Evolutionary conservation across 345 rosid genomes (phyloP).

Genomic region (Rubroshorea leprosula): DNA sequence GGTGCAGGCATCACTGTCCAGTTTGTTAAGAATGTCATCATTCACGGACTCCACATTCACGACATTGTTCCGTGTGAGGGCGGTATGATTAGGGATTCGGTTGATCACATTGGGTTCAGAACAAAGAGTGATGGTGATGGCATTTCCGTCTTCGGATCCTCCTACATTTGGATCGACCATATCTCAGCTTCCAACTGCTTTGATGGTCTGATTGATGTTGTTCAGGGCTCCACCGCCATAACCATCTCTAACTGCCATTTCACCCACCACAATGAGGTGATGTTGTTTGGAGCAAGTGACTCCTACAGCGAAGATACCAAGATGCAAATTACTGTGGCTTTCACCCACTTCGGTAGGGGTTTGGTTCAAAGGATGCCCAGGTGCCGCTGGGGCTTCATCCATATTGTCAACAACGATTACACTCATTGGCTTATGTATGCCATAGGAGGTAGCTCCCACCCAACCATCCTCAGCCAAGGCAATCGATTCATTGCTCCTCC

Average conservation of each 20-base stretch:
- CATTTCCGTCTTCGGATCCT: slow-evolving; percentile 55
- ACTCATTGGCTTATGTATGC: slow-evolving; percentile 51
- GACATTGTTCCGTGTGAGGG: slow-evolving; percentile 40
- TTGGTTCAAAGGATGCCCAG: slow-evolving; percentile 47
- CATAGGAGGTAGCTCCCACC: slow-evolving; percentile 40
- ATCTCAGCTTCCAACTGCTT: slow-evolving; percentile 53
- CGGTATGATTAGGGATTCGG: slow-evolving; percentile 56
- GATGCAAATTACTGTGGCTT: slow-evolving; percentile 44
- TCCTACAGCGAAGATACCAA: slow-evolving; percentile 18
- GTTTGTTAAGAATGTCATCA: slow-evolving; percentile 49
- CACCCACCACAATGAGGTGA: slow-evolving; percentile 65
- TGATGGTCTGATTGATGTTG: slow-evolving; percentile 72
- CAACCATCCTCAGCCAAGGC: slow-evolving; percentile 52
- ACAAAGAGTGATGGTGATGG: slow-evolving; percentile 78
- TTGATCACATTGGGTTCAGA: slow-evolving; percentile 55
- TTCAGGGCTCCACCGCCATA: slow-evolving; percentile 64
- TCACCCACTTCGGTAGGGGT: slow-evolving; percentile 38
- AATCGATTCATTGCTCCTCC: slow-evolving; percentile 43
- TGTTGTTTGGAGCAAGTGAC: slow-evolving; percentile 39
- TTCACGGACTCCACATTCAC: slow-evolving; percentile 62
- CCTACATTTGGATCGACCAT: slow-evolving; percentile 74
- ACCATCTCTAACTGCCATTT: slow-evolving; percentile 80
- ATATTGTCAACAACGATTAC: slow-evolving; percentile 44
- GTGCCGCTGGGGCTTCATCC: slow-evolving; percentile 29
- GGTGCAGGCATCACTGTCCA: slow-evolving; percentile 72